phyloP scores from a whole-genome alignment of 176 grass and related monocot species.

The Elaeis guineensis region DNA sequence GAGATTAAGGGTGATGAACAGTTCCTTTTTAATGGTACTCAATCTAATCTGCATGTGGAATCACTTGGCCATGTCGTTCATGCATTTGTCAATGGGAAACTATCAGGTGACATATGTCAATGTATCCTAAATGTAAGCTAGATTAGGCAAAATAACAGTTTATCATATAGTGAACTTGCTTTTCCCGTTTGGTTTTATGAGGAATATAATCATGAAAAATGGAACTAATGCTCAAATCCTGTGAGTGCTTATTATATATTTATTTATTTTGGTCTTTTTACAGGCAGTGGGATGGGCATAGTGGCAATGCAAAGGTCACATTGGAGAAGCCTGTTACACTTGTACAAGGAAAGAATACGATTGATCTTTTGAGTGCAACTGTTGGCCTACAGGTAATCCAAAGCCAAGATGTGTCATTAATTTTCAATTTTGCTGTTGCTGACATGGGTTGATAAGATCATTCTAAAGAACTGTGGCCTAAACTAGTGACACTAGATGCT shows the following conservation, averaged over 20 bases:
- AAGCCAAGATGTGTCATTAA: not conserved
- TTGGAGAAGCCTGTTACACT: slow-evolving; percentile 50
- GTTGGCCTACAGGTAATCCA: slow-evolving; percentile 66
- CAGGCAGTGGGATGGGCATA: slow-evolving; percentile 61
- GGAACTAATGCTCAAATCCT: no score
- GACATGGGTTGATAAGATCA: no score
- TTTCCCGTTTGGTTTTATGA: no score
- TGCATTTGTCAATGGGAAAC: slow-evolving; percentile 66
- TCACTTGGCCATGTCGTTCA: slow-evolving; percentile 92
- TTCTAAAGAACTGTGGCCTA: no score
- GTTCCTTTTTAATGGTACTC: slow-evolving; percentile 58
- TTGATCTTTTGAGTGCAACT: slow-evolving; percentile 92
- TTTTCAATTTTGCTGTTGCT: not conserved
- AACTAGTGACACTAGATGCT: no score
- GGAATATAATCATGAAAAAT: no score
- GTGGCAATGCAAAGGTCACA: slow-evolving; percentile 35
- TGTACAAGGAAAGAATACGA: slow-evolving; percentile 69
- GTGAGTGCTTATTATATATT: no score
- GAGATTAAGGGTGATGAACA: slow-evolving; percentile 48
- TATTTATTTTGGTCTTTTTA: slow-evolving; percentile 18
- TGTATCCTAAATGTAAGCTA: no score
- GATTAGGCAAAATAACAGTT: no score
- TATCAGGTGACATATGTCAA: slow-evolving; percentile 44
- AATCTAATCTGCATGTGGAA: slow-evolving; percentile 64
- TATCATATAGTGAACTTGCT: no score